Conservation (phyloP, 1,284 basidiomycete species). For the Serendipita sp. region DNA sequence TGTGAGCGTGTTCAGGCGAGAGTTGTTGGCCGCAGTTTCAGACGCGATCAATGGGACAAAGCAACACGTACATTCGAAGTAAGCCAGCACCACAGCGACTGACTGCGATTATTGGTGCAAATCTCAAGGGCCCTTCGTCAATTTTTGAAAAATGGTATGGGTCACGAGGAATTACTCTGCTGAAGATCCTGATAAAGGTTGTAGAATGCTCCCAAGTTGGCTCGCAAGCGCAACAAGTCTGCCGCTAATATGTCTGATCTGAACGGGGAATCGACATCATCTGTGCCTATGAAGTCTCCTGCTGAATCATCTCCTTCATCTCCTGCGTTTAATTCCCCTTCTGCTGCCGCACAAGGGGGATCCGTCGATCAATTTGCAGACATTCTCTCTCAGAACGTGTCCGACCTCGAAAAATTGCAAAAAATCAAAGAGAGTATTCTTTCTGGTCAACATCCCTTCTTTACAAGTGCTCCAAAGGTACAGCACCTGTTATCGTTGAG, state of each 20-base stretch:
- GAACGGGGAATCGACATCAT: background rate
- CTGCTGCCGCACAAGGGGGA: background rate
- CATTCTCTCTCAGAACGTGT: background rate
- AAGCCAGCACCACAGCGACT: too few relatives aligned
- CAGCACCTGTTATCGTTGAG: background rate
- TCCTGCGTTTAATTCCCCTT: background rate
- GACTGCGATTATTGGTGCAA: too few relatives aligned
- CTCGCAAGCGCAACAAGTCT: background rate
- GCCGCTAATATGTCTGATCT: conserved; percentile 28
- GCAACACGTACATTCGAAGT: too few relatives aligned
- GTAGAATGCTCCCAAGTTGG: background rate
- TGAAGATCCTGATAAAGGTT: too few relatives aligned
- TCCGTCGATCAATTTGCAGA: background rate
- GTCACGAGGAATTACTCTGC: too few relatives aligned
- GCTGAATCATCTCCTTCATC: background rate
- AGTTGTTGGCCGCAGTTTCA: too few relatives aligned
- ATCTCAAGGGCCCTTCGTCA: too few relatives aligned
- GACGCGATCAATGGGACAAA: too few relatives aligned
- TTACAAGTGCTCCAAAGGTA: conserved; percentile 4
- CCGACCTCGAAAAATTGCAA: background rate
- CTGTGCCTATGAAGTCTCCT: background rate
- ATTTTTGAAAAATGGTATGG: too few relatives aligned
- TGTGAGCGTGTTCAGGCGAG: too few relatives aligned
- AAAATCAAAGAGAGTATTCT: conserved; percentile 1
- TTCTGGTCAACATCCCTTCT: conserved; percentile 1